Base-by-base conservation (phyloP, 768 basidiomycete species). In the Lactarius hengduanensis region DNA sequence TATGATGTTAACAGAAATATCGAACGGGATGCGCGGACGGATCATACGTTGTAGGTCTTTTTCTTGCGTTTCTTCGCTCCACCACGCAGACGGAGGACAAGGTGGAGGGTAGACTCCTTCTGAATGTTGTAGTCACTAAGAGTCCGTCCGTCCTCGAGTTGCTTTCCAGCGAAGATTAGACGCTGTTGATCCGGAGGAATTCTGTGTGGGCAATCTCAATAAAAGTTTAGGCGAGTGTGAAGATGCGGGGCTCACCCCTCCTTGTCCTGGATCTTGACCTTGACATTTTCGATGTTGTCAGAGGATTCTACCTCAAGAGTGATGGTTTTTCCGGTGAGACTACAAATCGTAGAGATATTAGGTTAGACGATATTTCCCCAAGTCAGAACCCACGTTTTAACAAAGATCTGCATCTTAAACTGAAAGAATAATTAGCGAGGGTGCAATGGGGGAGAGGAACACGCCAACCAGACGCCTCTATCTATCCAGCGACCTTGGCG, bases 1-100 rank as follows among this genome's bases (percentile, higher is more conserved):
- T 34, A 22, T 22, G n/a, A 20, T n/a, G 15, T 26, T 7, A 53
- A 6, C 13, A 28, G 50, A 53, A 26, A 26, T 7, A 28, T 28
- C 22, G 26, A 28, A 53, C 26, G 26, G 6, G 13, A 15, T 15
- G 26, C 11, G 13, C 2, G 13, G 38, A 7, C 1, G n/a, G 32
- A 2, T 81, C 89, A 59, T 58, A 94, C 92, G 83, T 89, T 95
- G 90, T 98, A 98, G 63, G 94, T 95, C 87, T 98, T 98, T 86
- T 98, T 99, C 89, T 98, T 98, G 79, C 96, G 90, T 88, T 98
- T 98, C 89, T 98, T 98, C 72, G 89, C 94, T 86, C 97, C 97
- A 85, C 97, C 97, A 81, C 96, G 93, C 61, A 99, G 91, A 75
- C 97, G 91, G 73, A 98, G 89, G 71, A 98, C 96, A 71, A 98